phyloP scores from a whole-genome alignment of 192 early-diverging fungal species.

The Dissophora globulifera region DNA sequence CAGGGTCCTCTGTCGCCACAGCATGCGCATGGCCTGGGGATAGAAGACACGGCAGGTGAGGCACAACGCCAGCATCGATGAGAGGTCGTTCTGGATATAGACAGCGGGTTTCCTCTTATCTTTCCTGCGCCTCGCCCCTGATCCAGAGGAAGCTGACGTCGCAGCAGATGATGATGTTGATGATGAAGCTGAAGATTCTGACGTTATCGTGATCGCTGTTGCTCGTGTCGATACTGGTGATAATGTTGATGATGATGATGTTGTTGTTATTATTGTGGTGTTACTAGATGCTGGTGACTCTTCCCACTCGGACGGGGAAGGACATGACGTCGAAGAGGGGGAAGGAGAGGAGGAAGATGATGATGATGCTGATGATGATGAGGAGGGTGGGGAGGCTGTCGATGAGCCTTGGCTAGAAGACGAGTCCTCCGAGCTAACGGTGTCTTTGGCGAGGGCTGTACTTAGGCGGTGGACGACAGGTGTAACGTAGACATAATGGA shows the following conservation, averaged over 20 bases:
- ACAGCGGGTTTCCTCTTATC: conserved; percentile 13
- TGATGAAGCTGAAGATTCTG: background rate
- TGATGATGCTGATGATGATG: conserved; percentile 5
- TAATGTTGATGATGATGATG: background rate
- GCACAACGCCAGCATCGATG: conserved; percentile 34
- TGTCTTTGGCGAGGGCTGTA: background rate
- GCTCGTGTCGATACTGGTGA: background rate
- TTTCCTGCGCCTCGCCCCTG: conserved; percentile 9
- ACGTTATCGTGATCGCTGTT: conserved; percentile 1
- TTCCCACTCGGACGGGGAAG: background rate
- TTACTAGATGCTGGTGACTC: background rate
- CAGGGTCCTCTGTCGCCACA: conserved; percentile 49
- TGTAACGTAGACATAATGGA: conserved; percentile 53
- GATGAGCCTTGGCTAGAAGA: conserved; percentile 11
- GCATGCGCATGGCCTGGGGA: conserved; percentile 46
- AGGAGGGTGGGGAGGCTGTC: background rate
- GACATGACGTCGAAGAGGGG: background rate
- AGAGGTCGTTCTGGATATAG: conserved; percentile 46
- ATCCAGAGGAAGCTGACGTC: background rate
- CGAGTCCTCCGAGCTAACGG: conserved; percentile 3
- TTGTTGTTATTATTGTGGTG: too few relatives aligned
- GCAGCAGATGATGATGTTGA: background rate
- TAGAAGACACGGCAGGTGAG: conserved; percentile 48
- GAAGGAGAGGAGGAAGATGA: background rate
- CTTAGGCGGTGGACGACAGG: conserved; percentile 35